Evolutionary conservation across 1,139 yeast genomes (phyloP), one percentile per base, ranked within the genome.

Genomic region (Saccharomyces hybrid): DNA sequence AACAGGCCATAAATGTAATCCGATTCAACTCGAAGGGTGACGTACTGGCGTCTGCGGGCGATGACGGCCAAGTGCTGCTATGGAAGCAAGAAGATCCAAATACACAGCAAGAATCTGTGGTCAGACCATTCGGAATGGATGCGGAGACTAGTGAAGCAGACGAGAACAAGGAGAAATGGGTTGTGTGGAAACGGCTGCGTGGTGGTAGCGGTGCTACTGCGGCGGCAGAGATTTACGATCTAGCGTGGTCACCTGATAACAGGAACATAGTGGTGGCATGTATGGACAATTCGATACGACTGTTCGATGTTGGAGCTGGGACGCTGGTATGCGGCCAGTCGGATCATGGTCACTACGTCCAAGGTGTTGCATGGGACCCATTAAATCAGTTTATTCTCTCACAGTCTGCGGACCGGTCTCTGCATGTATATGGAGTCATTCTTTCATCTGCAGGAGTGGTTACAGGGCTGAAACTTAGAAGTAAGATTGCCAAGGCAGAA

Each of bases 281-380:
- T 9, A 89, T 93, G 89, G 97, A 93, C 70, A 89, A 90, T 63
- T 77, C 82, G 9, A 80, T 91, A 5, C 75, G 96, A 49, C 77
- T 93, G 0, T 88, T 84, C 65, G 78, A 78, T 58, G 80, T 80
- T 2, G 63, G 71, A 1, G 74, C 78, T 0, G 95, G 93, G 0
- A 75, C 77, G 49, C 78, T 86, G 62, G 76, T 88, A 1, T 73
- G 78, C 13, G 84, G 84, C 55, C 73, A 86, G 50, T 79, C 82
- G 2, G 89, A 88, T 60, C 98, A 93, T 69, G 74, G 75, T 42
- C 97, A 91, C 67, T 91, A 88, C 64, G 95, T 93, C 2, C 99
- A 93, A 70, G 99, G 99, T 2, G 93, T 93, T 3, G 78, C 86
- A 0, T 93, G 98, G 98, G 99, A 93, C 68, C 99, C 99, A 2